Base-by-base conservation (phyloP, 2,329 filamentous ascomycete genomes). In the Ilyonectria robusta region DNA sequence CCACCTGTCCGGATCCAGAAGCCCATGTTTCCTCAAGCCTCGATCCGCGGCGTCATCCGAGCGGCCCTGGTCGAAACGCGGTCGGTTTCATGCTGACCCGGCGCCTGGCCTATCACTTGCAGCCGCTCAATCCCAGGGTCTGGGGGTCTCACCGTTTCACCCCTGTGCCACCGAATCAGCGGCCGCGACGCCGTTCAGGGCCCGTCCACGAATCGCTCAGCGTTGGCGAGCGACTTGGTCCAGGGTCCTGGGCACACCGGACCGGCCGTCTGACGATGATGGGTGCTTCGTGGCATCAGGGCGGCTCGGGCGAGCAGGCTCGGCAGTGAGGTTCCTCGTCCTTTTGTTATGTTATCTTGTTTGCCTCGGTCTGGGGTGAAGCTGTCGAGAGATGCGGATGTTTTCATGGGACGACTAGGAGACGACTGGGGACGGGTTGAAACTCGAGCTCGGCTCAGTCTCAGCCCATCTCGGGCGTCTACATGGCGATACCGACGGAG, bases 91-190 rank as follows among this genome's bases (percentile, higher is more conserved):
- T 70, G 69, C 64, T 66, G 53, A 65, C 50, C 73, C 71, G 56
- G 67, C 59, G 29, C 26, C 57, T 60, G 65, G 54, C 75, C 75
- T 76, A 76, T 76, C 74, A 76, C 66, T 63, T 56, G 50, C 68
- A 72, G 66, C 69, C 65, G 73, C 73, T 68, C 65, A 57, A 67
- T 70, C 62, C 71, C 66, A 75, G 72, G 72, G 72, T 66, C 59
- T 72, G 66, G 65, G 59, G 70, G 70, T 72, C 67, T 72, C 69
- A 66, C 73, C 71, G 71, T 75, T 75, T 74, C 70, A 75, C 68
- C 60, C 65, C 69, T 67, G 69, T 66, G 66, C 70, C 42, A 69
- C 71, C 44, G 67, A 72, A 74, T 72, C 67, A 75, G 68, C 62
- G 56, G 33, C n/a, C 48, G 53, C 23, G 59, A 69, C 29, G 29